Conservation (phyloP, 139 green algal species). For the Tetradesmus lagerheimii region DNA sequence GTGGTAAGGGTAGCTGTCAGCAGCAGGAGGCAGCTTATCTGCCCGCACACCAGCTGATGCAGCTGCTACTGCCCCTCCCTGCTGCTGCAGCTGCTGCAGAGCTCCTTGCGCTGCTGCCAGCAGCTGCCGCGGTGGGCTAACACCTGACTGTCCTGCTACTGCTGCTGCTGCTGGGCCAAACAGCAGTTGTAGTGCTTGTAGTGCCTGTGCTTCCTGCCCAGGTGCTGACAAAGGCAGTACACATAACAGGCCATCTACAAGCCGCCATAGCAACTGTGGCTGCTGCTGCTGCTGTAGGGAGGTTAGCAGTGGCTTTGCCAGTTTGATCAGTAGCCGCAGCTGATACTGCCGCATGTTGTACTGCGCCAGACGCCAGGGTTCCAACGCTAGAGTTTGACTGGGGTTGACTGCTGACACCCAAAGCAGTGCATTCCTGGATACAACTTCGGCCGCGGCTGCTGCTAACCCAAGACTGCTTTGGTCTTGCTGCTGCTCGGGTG, state of each 20-base stretch:
- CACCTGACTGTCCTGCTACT: neutral
- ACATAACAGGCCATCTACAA: conserved; percentile 48
- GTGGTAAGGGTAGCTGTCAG: neutral
- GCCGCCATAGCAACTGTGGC: neutral
- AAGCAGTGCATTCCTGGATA: neutral
- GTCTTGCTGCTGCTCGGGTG: conserved; percentile 14
- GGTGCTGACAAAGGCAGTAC: conserved; percentile 43
- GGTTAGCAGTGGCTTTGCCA: conserved; percentile 42
- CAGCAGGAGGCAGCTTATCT: neutral
- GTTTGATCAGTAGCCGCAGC: conserved; percentile 31
- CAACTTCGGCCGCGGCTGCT: neutral
- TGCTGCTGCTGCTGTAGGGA: conserved; percentile 15
- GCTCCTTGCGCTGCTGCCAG: neutral
- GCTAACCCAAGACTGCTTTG: neutral
- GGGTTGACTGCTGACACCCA: conserved; percentile 1
- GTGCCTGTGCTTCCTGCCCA: conserved; percentile 47
- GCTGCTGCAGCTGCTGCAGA: conserved; percentile 21
- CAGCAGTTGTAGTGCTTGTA: conserved; percentile 47
- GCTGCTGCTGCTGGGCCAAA: conserved; percentile 24
- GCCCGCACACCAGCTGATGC: conserved; percentile 6
- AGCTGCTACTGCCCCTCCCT: conserved; percentile 24
- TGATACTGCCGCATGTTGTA: conserved; percentile 38
- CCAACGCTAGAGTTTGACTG: neutral
- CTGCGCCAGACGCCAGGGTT: neutral
- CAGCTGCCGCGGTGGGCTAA: neutral